Evolutionary conservation across 768 basidiomycete species (phyloP).

Genomic region (Omphalotus guepiniiformis): DNA sequence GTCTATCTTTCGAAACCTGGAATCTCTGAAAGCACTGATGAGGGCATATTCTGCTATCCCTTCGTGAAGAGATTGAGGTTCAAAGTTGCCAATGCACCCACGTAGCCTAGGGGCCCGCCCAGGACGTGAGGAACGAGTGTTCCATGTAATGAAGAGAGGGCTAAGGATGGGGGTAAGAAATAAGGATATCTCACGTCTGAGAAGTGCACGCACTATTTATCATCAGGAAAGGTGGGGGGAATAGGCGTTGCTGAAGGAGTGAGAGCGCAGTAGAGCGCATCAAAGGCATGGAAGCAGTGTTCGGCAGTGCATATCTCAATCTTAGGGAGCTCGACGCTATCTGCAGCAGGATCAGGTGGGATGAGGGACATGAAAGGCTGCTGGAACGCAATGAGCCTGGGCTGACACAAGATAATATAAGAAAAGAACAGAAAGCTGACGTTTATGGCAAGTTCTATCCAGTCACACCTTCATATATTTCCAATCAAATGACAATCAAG

Average conservation of each 20-base stretch:
- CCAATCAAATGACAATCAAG: too few species aligned
- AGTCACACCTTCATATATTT: too few species aligned
- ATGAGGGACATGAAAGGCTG: slow-evolving; percentile 45
- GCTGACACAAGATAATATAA: slow-evolving; percentile 1
- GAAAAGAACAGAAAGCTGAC: slow-evolving; percentile 10
- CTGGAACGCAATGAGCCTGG: not conserved
- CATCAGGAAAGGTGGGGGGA: slow-evolving; percentile 60
- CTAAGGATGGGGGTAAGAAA: slow-evolving; percentile 30
- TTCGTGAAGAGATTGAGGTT: slow-evolving; percentile 63
- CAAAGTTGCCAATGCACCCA: slow-evolving; percentile 96
- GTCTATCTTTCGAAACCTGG: slow-evolving; percentile 79
- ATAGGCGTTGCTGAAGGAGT: slow-evolving; percentile 48
- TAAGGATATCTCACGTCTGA: not conserved
- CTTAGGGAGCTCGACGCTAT: slow-evolving; percentile 29
- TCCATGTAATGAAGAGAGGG: slow-evolving; percentile 98
- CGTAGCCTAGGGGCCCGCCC: slow-evolving; percentile 64
- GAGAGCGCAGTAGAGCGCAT: slow-evolving; percentile 75
- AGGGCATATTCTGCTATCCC: slow-evolving; percentile 90
- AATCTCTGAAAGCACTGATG: slow-evolving; percentile 86
- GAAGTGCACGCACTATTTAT: slow-evolving; percentile 64
- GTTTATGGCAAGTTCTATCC: too few species aligned
- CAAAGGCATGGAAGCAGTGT: slow-evolving; percentile 82
- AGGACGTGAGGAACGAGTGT: slow-evolving; percentile 59
- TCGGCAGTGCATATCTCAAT: slow-evolving; percentile 56
- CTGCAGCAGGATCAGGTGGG: slow-evolving; percentile 45